Conservation (phyloP, 179 eudicot species). For the Pouteria campechiana region DNA sequence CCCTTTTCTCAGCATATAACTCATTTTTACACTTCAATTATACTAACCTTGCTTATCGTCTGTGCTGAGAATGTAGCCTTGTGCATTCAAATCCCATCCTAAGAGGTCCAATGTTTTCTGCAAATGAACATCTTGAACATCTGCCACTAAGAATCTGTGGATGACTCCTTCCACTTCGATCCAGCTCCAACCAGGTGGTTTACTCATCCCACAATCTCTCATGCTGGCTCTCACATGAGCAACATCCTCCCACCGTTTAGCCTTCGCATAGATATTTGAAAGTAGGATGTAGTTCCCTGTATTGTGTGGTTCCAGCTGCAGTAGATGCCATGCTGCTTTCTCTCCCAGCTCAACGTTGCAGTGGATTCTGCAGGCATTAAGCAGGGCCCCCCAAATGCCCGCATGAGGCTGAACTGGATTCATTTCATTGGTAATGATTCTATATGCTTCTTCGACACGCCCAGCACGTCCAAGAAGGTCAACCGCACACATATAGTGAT, state of each 20-base stretch:
- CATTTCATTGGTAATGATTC: conserved; percentile 1
- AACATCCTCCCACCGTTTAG: conserved; percentile 12
- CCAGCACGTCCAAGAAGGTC: conserved; percentile 12
- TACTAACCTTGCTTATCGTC: too few relatives aligned
- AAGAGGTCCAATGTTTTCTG: too few relatives aligned
- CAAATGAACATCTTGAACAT: too few relatives aligned
- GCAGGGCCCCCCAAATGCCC: conserved; percentile 18
- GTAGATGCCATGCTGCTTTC: conserved; percentile 8
- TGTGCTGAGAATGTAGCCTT: too few relatives aligned
- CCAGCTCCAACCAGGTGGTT: conserved; percentile 18
- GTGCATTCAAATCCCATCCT: too few relatives aligned
- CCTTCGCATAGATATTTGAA: conserved; percentile 12
- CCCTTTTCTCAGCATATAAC: too few relatives aligned
- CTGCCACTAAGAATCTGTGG: too few relatives aligned
- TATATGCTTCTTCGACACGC: conserved; percentile 14
- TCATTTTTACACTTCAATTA: too few relatives aligned
- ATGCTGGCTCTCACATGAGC: conserved; percentile 2
- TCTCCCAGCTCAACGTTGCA: conserved; percentile 6
- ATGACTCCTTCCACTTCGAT: too few relatives aligned
- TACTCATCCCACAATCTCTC: conserved; percentile 3
- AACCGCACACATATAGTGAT: conserved; percentile 12
- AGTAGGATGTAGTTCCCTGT: conserved; percentile 9
- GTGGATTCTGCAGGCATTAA: conserved; percentile 7
- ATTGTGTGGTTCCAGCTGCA: conserved; percentile 9
- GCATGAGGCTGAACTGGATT: conserved; percentile 13